Evolutionary conservation across 2,329 filamentous ascomycete genomes (phyloP).

Genomic region (Colletotrichum australisinense): DNA sequence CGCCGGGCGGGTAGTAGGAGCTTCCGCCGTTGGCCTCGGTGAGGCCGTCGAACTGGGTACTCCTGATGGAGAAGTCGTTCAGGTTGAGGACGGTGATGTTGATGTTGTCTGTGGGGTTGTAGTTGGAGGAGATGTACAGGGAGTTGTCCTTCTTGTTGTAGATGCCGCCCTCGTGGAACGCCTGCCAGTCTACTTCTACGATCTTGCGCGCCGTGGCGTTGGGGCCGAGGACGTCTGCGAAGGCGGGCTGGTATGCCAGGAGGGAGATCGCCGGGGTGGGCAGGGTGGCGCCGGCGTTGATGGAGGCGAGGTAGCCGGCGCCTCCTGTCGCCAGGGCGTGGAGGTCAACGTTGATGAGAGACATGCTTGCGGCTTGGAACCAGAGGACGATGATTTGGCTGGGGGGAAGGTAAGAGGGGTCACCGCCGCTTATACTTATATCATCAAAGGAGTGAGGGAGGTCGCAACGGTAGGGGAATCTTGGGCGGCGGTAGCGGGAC

Average conservation of each 20-base stretch:
- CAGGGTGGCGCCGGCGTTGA: slow-evolving; percentile 24
- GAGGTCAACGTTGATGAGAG: slow-evolving; percentile 31
- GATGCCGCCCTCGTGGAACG: slow-evolving; percentile 36
- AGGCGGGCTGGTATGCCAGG: slow-evolving; percentile 29
- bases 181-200: slow-evolving; percentile 32
- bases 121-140: slow-evolving; percentile 35
- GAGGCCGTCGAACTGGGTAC: slow-evolving; percentile 37
- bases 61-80: slow-evolving; percentile 36
- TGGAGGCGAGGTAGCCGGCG: slow-evolving; percentile 33
- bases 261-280: slow-evolving; percentile 26
- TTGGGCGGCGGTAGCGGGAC: slow-evolving; percentile 44
- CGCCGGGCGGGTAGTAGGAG: slow-evolving; percentile 38
- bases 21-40: slow-evolving; percentile 39
- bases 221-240: slow-evolving; percentile 27
- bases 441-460: slow-evolving; percentile 30
- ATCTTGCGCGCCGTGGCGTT: slow-evolving; percentile 31
- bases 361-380: slow-evolving; percentile 27
- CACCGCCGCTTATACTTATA: slow-evolving; percentile 3
- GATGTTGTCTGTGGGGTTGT: slow-evolving; percentile 29
- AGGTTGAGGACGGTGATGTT: slow-evolving; percentile 38
- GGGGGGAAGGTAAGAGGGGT: not conserved
- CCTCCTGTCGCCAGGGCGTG: slow-evolving; percentile 28
- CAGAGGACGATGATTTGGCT: slow-evolving; percentile 13
- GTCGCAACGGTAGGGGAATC: slow-evolving; percentile 37
- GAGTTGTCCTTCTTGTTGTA: slow-evolving; percentile 36